Evolutionary conservation across 441 rosid genomes (phyloP).

Genomic region (Gossypium lobatum): DNA sequence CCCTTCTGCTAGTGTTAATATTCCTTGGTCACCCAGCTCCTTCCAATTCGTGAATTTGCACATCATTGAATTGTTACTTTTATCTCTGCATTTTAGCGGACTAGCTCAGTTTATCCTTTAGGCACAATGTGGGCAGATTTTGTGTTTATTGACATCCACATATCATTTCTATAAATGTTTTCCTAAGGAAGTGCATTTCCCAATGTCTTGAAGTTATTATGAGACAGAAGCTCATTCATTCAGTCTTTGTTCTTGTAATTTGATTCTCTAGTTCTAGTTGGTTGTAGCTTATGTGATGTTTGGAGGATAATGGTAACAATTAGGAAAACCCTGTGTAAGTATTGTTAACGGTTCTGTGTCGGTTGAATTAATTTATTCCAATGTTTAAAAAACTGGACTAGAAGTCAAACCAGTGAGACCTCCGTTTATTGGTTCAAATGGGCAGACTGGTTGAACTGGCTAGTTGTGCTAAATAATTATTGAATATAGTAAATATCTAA

Average conservation of each 20-base stretch:
- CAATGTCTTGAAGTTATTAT: background rate
- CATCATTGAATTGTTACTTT: conserved; percentile 1
- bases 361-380: background rate
- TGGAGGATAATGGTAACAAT: background rate
- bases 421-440: background rate
- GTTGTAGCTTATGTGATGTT: background rate
- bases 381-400: background rate
- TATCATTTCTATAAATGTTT: background rate
- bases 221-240: background rate
- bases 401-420: background rate
- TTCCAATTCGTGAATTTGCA: background rate
- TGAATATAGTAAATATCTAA: background rate
- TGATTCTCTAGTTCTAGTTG: background rate
- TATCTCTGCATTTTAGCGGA: background rate
- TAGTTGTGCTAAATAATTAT: background rate
- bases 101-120: background rate
- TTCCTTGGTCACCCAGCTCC: background rate
- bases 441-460: background rate
- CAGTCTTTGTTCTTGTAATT: background rate
- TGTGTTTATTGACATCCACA: background rate
- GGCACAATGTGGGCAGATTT: background rate
- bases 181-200: background rate
- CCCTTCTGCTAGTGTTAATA: conserved; percentile 10
- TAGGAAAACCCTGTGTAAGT: background rate
- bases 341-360: background rate